These are phyloP conservation scores for Tolypocladium ovalisporum DNA, from an alignment of 2,329 filamentous ascomycete species.

Conservation along the genomic window DNA sequence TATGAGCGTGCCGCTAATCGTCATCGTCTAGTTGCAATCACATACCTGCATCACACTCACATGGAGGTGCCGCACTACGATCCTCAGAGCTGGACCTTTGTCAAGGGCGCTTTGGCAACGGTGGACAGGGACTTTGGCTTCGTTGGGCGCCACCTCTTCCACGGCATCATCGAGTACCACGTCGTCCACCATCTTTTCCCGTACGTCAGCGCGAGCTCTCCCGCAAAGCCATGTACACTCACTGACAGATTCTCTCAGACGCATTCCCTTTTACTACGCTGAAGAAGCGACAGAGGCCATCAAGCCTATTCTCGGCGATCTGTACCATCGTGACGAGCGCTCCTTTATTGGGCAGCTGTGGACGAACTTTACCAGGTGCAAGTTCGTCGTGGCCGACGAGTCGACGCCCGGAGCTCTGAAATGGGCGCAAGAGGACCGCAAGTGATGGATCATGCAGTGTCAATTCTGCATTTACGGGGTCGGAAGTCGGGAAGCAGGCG, in stretches of 20 bases:
- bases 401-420: neutral
- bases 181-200: conserved; percentile 28
- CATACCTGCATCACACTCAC: neutral
- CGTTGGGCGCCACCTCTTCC: conserved; percentile 54
- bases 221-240: neutral
- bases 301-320: neutral
- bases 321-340: neutral
- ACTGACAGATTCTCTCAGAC: neutral
- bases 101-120: conserved; percentile 50
- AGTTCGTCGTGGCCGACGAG: neutral
- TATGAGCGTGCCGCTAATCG: neutral
- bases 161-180: conserved; percentile 54
- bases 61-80: conserved; percentile 22
- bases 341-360: neutral
- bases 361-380: neutral
- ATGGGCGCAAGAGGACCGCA: neutral
- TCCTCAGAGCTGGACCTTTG: conserved; percentile 40
- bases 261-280: neutral
- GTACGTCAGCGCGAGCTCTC: neutral
- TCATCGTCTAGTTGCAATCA: neutral
- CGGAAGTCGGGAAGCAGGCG: neutral
- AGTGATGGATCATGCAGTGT: neutral
- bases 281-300: neutral
- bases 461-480: neutral
- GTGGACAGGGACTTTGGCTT: conserved; percentile 56